Base-by-base conservation (phyloP, 1,284 basidiomycete genomes). In the Pseudozyma tsukubaensis region DNA sequence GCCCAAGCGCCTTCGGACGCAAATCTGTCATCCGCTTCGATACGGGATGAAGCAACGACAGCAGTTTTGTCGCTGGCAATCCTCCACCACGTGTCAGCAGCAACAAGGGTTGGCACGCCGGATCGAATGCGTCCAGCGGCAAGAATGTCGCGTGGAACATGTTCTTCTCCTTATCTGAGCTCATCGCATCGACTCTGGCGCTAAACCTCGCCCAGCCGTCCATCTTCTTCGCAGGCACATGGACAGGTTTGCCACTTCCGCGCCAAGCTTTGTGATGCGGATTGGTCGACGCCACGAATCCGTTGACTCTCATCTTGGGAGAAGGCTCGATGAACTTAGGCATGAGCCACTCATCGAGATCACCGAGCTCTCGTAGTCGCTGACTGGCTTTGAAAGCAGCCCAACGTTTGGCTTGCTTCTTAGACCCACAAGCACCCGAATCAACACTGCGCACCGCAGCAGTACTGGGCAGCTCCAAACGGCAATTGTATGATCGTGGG, bases 311-410 rank as follows among this genome's bases (percentile, higher is more conserved):
- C 4, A 24, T 50, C 2, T 32, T 21, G 14, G 35, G 42, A 2
- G 48, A 8, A n/a, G 34, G 10, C 9, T 32, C 59, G 44, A 67
- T 5, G 12, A 67, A 39, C 42, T 59, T 60, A 3, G 70, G 76
- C 59, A 75, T 65, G 12, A 77, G 47, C 50, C 62, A 63, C 12
- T 73, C 64, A n/a, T 80, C 78, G 35, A 80, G 57, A 39, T 72
- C 73, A 10, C 59, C 66, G 8, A 76, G 24, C 42, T 60, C 36
- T 14, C 69, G 51, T 14, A 80, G 55, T 47, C 61, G 52, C 43
- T 60, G 44, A 43, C 72, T 72, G 3, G 74, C 76, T 19, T 45
- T 37, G 50, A 80, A 76, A 16, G 76, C 76, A 2, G 73, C 76
- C 57, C 63, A 50, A 7, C 68, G 50, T 29, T 71, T 72, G 1